Evolutionary conservation across 2,329 filamentous ascomycete genomes (phyloP), one percentile per base, ranked within the genome.

Genomic region (Arthrinium phaeospermum): DNA sequence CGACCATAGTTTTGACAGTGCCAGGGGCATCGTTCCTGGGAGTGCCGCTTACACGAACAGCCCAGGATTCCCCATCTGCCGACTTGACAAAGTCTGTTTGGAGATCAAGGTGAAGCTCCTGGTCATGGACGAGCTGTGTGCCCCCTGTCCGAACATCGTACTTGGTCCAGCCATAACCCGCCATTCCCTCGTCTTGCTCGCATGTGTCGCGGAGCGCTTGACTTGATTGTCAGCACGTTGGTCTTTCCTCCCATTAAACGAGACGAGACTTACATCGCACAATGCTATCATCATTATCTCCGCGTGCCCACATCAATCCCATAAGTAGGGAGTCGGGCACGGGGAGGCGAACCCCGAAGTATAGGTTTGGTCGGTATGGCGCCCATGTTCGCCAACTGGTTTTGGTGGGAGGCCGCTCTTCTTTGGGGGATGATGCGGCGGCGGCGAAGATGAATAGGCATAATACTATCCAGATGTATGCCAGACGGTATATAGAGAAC

Each of bases 111-210:
- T 89, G 90, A 83, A 99, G 98, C 68, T 90, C 92, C 70, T 92
- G 91, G 81, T 99, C 96, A 80, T 97, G 94, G 73, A 99, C 96
- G 0, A 93, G 93, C 83, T 99, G 94, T 24, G 93, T 88, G 72
- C 96, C 96, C 74, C 96, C 96, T 71, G 88, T 92, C 72, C 96
- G 89, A 30, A 94, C 92, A 83, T 99, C 96, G 82, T 97, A 99
- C 81, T 97, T 94, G 79, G 98, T 95, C 96, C 96, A 99, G 74
- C 96, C 96, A 82, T 99, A 99, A 71, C 96, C 96, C 67, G 91
- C 92, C 89, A 99, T 97, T 75, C 93, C 93, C 81, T 97, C 94
- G 81, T 96, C 90, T 81, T 99, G 96, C 82, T 98, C 96, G 84
- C 96, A 99, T 0, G 96, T 98, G 82, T 98, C 95, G 75, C 96